A percentile compares a stretch with the other conserved stretches of the same genome.
phyloP scores from a whole-genome alignment of 2,329 filamentous ascomycete species.

The Trichoderma hamatum region DNA sequence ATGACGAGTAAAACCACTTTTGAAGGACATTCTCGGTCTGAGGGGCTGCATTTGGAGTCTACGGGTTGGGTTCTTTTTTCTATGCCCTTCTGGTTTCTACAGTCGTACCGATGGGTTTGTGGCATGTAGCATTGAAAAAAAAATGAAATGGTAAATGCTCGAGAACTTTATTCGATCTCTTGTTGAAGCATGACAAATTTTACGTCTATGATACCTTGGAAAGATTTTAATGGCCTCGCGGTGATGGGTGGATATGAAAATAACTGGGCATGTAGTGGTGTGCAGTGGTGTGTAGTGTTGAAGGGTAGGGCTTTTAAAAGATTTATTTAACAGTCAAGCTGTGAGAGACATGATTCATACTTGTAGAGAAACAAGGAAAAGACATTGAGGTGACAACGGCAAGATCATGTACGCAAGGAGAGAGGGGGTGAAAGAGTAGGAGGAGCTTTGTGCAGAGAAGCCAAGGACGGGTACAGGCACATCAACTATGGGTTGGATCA shows the following conservation, averaged over 20 bases:
- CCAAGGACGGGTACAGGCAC: constrained; percentile 34
- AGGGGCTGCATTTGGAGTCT: constrained; percentile 64
- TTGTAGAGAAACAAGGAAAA: background rate
- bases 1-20: constrained; percentile 60
- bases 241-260: background rate
- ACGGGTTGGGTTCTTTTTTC: constrained; percentile 58
- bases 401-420: background rate
- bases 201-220: background rate
- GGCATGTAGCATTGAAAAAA: constrained; percentile 63
- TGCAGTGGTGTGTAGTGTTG: background rate
- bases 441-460: constrained; percentile 1
- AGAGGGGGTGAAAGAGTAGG: background rate
- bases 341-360: background rate
- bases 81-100: constrained; percentile 51
- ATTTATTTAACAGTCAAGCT: background rate
- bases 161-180: constrained; percentile 29
- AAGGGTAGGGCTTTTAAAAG: background rate
- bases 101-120: constrained; percentile 55
- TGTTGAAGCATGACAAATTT: constrained; percentile 1
- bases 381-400: background rate
- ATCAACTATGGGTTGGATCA: constrained; percentile 59
- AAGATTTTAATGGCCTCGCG: background rate
- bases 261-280: background rate
- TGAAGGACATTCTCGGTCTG: constrained; percentile 49
- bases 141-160: constrained; percentile 57